Evolutionary conservation across 2,329 filamentous ascomycete genomes (phyloP), one percentile per base, ranked within the genome.

Genomic region (Plenodomus biglobosus): DNA sequence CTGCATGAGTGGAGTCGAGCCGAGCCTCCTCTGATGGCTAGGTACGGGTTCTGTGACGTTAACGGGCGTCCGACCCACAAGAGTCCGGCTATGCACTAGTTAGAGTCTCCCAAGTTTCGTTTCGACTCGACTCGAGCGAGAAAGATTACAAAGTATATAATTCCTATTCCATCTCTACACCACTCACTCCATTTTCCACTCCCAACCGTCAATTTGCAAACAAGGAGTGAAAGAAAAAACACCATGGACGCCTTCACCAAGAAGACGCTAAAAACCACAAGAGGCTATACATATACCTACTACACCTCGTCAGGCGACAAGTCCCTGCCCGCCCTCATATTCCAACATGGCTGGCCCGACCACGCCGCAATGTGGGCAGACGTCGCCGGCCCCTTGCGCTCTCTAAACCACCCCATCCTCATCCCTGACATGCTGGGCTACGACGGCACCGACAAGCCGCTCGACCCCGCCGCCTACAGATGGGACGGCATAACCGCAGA

Each of bases 341-440:
- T 69, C 45, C 80, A 75, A 16, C 80, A 81, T 62, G 79, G 79
- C 48, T 81, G 75, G 56, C 79, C 79, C 4, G 77, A 79, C 52
- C 63, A 69, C 34, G 75, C 77, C 0, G 63, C 65, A 2, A 64
- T 79, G 20, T 81, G 77, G 77, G 58, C 68, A 10, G 66, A 71
- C 22, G 59, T 78, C 16, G 64, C 76, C 16, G 68, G 68, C 27
- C 53, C 71, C 19, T 65, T 79, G 8, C 66, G 73, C n/a, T 53
- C 70, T 6, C 64, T 70, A 3, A 68, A 71, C 42, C 69, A 76
- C 58, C 69, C 72, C 24, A 65, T 75, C 49, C 55, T 75, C 41
- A 59, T 68, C 11, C 69, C 69, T 5, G 73, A 75, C 45, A 55
- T 73, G 10, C 67, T 75, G 2, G 73, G 72, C 40, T 72, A 70